Conservation (phyloP, 345 rosid species). For the Stellera chamaejasme region DNA sequence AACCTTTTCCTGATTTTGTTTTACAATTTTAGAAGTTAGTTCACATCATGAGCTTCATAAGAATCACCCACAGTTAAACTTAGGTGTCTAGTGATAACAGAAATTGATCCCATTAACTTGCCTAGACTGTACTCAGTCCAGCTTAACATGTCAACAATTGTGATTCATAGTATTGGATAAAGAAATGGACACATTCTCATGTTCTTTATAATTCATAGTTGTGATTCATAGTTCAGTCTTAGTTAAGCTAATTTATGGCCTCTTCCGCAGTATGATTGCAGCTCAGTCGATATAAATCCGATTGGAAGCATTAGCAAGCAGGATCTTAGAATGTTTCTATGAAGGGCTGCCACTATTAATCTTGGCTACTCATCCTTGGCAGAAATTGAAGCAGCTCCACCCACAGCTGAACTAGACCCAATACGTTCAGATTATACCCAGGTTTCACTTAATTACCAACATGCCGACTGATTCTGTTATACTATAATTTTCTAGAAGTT, state of each 20-base stretch:
- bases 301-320: slow-evolving; percentile 90
- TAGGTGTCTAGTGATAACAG: no score
- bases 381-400: slow-evolving; percentile 94
- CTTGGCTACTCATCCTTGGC: slow-evolving; percentile 88
- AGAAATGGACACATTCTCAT: no score
- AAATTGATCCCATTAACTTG: no score
- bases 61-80: no score
- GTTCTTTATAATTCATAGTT: no score
- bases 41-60: no score
- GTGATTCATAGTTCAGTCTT: no score
- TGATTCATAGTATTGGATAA: no score
- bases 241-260: slow-evolving; percentile 5
- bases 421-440: slow-evolving; percentile 88
- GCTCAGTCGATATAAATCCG: slow-evolving; percentile 95
- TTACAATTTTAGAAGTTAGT: no score
- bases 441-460: slow-evolving; percentile 29
- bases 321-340: slow-evolving; percentile 73
- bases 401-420: slow-evolving; percentile 95
- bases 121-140: no score
- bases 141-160: no score
- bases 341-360: slow-evolving; percentile 79
- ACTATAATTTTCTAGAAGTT: background rate
- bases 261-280: slow-evolving; percentile 82
- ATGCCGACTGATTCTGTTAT: background rate
- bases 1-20: no score